Evolutionary conservation across 495 filamentous ascomycete species (phyloP), one percentile per base, ranked within the genome.

Genomic region (Sphaerosporella brunnea): DNA sequence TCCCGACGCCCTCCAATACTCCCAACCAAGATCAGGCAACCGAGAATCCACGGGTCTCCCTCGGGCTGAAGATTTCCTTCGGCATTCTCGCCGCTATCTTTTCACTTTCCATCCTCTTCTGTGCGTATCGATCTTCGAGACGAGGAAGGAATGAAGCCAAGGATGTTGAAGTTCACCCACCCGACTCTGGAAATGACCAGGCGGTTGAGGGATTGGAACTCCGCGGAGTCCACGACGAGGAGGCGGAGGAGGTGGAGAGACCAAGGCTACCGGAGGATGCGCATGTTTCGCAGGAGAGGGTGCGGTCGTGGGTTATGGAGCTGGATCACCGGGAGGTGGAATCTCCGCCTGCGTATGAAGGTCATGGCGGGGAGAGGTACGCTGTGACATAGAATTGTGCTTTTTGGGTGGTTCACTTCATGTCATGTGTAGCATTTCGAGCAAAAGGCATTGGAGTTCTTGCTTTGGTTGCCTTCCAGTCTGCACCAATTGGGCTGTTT

Each of bases 31-130:
- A 40, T 7, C 28, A 32, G 13, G 28, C 15, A 21, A 40, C 37
- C 11, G 23, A 43, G 26, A 43, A 43, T 11, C 40, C 40, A 18
- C 13, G 13, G 9, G 20, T 43, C 13, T 43, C 40, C 40, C 40
- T 43, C 40, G 40, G 20, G 21, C 40, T 43, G 2, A 43, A 43
- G 13, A 43, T 43, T 11, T 43, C 20, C 19, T 43, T 43, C 40
- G 40, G 40, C 40, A 19, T 43, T 1, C 26, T 43, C 40, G 40
- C 13, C 13, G 20, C 40, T 4, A 24, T 43, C 3, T 43, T 43
- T 18, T 25, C 24, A 13, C 2, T 24, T 10, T 11, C 40, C 13
- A 20, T 43, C 23, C 1, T 43, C 8, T 43, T 43, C 40, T 43
- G 13, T 43, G 40, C 40, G 24, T 25, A 1, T 8, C 40, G 40